A percentile compares a stretch with the other conserved stretches of the same genome.
These are phyloP conservation scores for Chaetomium fimeti DNA, from an alignment of 495 filamentous ascomycete genomes.

Conservation along the genomic window DNA sequence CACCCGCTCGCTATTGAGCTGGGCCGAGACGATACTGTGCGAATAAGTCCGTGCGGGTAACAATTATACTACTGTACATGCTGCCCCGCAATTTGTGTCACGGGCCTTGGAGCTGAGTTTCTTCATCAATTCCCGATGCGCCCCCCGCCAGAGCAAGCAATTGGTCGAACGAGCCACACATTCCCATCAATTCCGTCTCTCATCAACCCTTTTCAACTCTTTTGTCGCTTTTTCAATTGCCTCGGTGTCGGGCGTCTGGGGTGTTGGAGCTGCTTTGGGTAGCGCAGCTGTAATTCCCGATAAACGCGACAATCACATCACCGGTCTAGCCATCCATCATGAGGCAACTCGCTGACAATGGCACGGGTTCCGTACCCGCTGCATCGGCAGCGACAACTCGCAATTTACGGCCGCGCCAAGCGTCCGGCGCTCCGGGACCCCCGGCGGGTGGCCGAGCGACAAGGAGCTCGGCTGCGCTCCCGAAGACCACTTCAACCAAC, in stretches of 20 bases:
- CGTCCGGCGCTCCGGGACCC: slow-evolving; percentile 19
- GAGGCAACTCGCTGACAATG: slow-evolving; percentile 21
- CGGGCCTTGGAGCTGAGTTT: not conserved
- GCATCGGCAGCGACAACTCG: slow-evolving; percentile 18
- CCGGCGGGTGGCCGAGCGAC: slow-evolving; percentile 27
- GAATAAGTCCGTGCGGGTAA: not conserved
- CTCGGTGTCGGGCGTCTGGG: not conserved
- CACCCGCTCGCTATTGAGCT: too few relatives aligned
- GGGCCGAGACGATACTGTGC: too few relatives aligned
- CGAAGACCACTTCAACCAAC: slow-evolving; percentile 9
- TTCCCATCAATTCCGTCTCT: not conserved
- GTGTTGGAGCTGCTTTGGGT: slow-evolving; percentile 11
- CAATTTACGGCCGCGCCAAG: slow-evolving; percentile 32
- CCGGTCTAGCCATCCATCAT: slow-evolving; percentile 7
- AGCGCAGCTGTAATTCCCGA: not conserved
- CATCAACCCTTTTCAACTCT: not conserved
- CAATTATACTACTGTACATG: not conserved
- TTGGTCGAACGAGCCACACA: not conserved
- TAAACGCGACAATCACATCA: not conserved
- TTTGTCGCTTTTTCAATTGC: not conserved
- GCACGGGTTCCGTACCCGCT: slow-evolving; percentile 11
- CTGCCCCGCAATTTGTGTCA: not conserved
- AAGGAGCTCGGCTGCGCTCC: slow-evolving; percentile 24
- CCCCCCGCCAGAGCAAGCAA: not conserved
- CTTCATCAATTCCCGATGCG: not conserved